These are phyloP conservation scores for Calonectria pteridis DNA, from an alignment of 2,329 filamentous ascomycete genomes.

Conservation along the genomic window DNA sequence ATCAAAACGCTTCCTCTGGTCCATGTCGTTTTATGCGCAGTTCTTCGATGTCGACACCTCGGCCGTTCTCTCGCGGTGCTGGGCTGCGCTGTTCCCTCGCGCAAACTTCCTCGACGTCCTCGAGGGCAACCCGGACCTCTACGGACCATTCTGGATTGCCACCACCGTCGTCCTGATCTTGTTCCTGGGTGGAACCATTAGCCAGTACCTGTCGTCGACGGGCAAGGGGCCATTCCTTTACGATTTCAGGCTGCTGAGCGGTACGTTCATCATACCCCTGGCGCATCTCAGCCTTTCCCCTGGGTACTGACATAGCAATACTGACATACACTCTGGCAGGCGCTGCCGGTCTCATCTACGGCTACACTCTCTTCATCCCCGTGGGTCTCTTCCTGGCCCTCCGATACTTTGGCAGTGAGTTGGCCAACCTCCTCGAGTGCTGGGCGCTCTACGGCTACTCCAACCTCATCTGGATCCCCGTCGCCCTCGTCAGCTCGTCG, in stretches of 20 bases:
- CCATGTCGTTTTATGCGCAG: conserved; percentile 92
- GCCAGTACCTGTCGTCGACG: conserved; percentile 82
- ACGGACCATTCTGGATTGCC: conserved; percentile 98
- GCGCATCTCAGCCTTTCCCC: not conserved
- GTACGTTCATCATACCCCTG: conserved; percentile 57
- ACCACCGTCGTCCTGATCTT: conserved; percentile 96
- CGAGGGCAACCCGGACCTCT: conserved; percentile 96
- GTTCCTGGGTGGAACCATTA: conserved; percentile 95
- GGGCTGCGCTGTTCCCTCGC: conserved; percentile 88
- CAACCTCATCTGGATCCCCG: conserved; percentile 97
- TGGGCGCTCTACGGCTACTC: conserved; percentile 96
- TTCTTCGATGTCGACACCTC: conserved; percentile 99
- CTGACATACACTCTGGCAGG: conserved; percentile 57
- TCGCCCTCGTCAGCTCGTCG: conserved; percentile 92
- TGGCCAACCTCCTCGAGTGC: conserved; percentile 93
- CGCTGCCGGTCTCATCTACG: conserved; percentile 93
- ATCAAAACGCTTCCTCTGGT: conserved; percentile 94
- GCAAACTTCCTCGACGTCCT: conserved; percentile 97
- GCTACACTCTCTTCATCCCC: conserved; percentile 91
- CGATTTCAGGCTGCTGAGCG: conserved; percentile 90
- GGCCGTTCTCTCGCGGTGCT: conserved; percentile 88
- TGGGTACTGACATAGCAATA: not conserved
- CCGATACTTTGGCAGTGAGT: conserved; percentile 95
- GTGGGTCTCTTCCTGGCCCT: conserved; percentile 87
- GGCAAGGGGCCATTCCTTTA: conserved; percentile 84